Evolutionary conservation across 306 rosid species (phyloP), one percentile per base, ranked within the genome.

Genomic region (Crotalaria pallida): DNA sequence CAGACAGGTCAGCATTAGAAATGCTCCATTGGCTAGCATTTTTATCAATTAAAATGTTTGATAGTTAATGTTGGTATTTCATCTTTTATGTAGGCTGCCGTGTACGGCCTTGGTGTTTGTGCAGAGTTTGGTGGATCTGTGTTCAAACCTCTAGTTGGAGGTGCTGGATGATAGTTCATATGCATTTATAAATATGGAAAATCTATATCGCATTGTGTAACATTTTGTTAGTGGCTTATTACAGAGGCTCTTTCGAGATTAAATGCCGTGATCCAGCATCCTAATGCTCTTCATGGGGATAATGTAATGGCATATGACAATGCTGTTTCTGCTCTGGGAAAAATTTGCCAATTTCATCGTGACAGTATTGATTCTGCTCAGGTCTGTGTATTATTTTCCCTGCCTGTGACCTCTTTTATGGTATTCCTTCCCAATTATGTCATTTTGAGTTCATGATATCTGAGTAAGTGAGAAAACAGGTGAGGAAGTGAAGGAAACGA

Each of bases 21-120:
- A 19, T 77, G 13, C 67, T 63, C 23, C 31, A 66, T 71, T 36
- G 58, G 23, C 48, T 17, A 17, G n/a, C 27, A 16, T 60, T 67
- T 64, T 79, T 58, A 62, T 71, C 44, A 50, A 53, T 27, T 48
- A 60, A 75, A 33, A 12, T 31, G 60, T 76, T 69, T 34, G 75
- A 50, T 44, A 41, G 40, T 34, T 52, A 11, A 43, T 73, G 10
- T 15, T 58, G 58, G 40, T 29, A 2, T 68, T 23, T 62, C 19
- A 44, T 58, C 34, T 6, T 57, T 60, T 80, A 58, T 83, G 65
- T 81, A 91, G 99, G 97, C 97, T 22, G 97, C 99, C 48, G 96
- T 95, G 33, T 95, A 95, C 81, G 99, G 99, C 69, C 95, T 95
- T 7, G 99, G 97, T 76, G 99, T 95, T 40, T 95, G 99, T 82